A percentile compares a stretch with the other conserved stretches of the same genome.
Conservation (phyloP, 73 alveolate genomes). For the Paramecium bursaria region DNA sequence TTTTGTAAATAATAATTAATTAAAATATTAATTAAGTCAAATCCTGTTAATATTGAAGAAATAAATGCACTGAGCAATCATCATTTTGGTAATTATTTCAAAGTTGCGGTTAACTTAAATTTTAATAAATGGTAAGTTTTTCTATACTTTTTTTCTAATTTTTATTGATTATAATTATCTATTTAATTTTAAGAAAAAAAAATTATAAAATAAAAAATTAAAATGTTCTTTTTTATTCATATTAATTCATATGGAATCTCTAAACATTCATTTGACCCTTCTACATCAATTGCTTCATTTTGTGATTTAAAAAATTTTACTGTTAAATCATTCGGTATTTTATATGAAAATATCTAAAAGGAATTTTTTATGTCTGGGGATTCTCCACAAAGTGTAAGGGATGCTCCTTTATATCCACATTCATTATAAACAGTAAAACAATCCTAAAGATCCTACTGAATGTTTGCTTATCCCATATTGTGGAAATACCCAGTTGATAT, state of each 20-base stretch:
- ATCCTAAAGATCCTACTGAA: background rate
- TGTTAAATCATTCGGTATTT: constrained; percentile 9
- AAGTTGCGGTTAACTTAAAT: too few relatives aligned
- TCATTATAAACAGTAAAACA: constrained; percentile 51
- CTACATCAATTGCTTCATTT: background rate
- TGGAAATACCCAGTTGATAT: constrained; percentile 31
- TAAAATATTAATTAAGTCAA: too few relatives aligned
- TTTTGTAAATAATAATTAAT: too few relatives aligned
- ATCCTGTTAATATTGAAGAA: too few relatives aligned
- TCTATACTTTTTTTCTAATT: too few relatives aligned
- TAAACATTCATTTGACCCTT: background rate
- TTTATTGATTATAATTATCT: too few relatives aligned
- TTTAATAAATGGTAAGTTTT: too few relatives aligned
- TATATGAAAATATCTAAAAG: constrained; percentile 32
- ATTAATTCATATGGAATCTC: background rate
- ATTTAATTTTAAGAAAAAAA: too few relatives aligned
- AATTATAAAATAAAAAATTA: too few relatives aligned
- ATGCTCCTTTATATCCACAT: constrained; percentile 22
- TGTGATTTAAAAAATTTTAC: constrained; percentile 35
- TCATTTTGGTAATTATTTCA: too few relatives aligned
- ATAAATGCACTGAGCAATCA: too few relatives aligned
- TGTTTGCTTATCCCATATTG: background rate
- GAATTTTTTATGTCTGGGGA: constrained; percentile 12
- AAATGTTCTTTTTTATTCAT: too few relatives aligned
- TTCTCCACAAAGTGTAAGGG: constrained; percentile 52